Percentiles rank a stretch among this genome's conserved stretches.
These are phyloP conservation scores for Dendrocalamus sinicus DNA, from an alignment of 176 grass and related monocot genomes.

Conservation along the genomic window DNA sequence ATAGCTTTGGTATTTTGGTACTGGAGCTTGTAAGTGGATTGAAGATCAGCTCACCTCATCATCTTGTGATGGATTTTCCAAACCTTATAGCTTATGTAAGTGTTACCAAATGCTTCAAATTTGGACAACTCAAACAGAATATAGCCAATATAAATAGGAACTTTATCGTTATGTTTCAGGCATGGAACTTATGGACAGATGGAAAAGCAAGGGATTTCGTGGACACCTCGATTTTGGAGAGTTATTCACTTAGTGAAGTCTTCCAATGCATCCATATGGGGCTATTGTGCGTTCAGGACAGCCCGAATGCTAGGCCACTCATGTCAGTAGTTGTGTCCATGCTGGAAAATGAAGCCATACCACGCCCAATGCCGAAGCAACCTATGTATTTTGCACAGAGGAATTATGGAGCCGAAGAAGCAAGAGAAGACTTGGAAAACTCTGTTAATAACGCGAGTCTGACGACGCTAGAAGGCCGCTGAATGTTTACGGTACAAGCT, in stretches of 20 bases:
- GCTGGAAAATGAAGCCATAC: slow-evolving; percentile 15
- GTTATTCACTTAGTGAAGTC: neutral
- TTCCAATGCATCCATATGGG: slow-evolving; percentile 1
- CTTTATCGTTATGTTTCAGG: neutral
- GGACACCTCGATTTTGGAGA: neutral
- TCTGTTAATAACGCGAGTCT: neutral
- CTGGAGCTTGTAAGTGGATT: too few relatives aligned
- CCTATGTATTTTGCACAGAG: slow-evolving; percentile 19
- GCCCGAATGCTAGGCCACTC: neutral
- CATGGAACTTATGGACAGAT: slow-evolving; percentile 25
- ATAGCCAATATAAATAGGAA: neutral
- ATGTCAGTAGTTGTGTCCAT: slow-evolving; percentile 21
- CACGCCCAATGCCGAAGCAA: neutral
- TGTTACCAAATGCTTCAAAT: neutral
- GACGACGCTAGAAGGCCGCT: neutral
- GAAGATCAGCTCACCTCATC: too few relatives aligned
- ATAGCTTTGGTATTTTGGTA: too few relatives aligned
- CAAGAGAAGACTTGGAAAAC: neutral
- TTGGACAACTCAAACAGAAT: neutral
- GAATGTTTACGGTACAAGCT: neutral
- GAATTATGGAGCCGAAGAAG: neutral
- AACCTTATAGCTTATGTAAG: neutral
- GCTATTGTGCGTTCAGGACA: neutral
- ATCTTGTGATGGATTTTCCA: too few relatives aligned
- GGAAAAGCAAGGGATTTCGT: neutral